These are phyloP conservation scores for Colletotrichum brevisporum DNA, from an alignment of 2,329 filamentous ascomycete genomes.

Conservation along the genomic window DNA sequence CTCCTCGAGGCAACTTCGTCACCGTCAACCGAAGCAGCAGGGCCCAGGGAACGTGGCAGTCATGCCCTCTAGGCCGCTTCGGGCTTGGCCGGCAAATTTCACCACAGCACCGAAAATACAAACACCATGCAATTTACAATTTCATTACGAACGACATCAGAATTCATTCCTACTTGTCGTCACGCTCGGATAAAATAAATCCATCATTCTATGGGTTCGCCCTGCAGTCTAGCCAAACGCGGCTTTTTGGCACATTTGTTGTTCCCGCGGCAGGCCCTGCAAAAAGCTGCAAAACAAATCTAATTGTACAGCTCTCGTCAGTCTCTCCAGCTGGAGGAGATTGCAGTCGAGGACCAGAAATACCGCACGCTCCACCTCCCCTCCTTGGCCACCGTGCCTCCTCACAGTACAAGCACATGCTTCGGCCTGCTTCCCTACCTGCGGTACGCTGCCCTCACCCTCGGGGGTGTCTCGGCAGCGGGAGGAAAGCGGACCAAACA, in stretches of 20 bases:
- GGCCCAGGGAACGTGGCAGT: slow-evolving; percentile 13
- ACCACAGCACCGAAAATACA: not conserved
- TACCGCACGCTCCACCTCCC: slow-evolving; percentile 36
- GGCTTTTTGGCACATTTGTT: slow-evolving; percentile 33
- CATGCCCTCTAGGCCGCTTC: slow-evolving; percentile 20
- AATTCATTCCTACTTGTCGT: slow-evolving; percentile 18
- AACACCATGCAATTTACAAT: slow-evolving; percentile 12
- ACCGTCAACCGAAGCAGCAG: not conserved
- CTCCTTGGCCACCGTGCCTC: slow-evolving; percentile 21
- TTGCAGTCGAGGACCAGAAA: slow-evolving; percentile 35
- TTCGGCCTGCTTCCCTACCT: not conserved
- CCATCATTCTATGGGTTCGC: not conserved
- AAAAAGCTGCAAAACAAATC: slow-evolving; percentile 26
- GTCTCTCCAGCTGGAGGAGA: slow-evolving; percentile 24
- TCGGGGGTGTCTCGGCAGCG: not conserved
- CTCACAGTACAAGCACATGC: slow-evolving; percentile 21
- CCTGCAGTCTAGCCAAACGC: slow-evolving; percentile 27
- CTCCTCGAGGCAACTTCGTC: slow-evolving; percentile 6
- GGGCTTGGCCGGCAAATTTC: slow-evolving; percentile 2
- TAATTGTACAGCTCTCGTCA: slow-evolving; percentile 5
- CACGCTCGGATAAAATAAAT: slow-evolving; percentile 12
- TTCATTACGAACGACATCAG: slow-evolving; percentile 7
- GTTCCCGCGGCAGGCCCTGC: slow-evolving; percentile 26
- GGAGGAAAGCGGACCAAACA: slow-evolving; percentile 24
- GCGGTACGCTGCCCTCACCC: slow-evolving; percentile 16